These are phyloP conservation scores for Lentinula lateritia DNA, from an alignment of 768 basidiomycete species.

Conservation along the genomic window DNA sequence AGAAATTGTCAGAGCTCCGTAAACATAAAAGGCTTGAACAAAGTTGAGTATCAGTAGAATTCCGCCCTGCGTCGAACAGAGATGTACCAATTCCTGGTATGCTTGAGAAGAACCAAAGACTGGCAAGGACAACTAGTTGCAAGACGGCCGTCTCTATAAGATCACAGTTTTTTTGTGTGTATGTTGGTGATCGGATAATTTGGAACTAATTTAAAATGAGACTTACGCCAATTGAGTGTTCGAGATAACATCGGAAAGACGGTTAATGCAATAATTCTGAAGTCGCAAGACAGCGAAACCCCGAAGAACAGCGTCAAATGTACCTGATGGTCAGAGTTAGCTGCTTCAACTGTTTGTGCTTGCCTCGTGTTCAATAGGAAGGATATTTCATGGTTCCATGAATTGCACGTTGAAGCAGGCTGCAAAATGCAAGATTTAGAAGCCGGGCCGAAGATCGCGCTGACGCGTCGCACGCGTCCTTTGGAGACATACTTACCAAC, in stretches of 20 bases:
- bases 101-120: neutral
- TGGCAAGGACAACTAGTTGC: neutral
- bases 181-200: too few relatives aligned
- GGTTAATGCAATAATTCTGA: too few relatives aligned
- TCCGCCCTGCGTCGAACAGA: neutral
- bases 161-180: neutral
- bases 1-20: neutral
- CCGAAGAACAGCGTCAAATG: too few relatives aligned
- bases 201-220: neutral
- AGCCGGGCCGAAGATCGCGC: too few relatives aligned
- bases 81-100: slow-evolving; percentile 1
- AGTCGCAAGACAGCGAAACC: too few relatives aligned
- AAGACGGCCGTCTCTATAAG: neutral
- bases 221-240: neutral
- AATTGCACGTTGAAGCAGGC: neutral
- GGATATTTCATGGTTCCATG: neutral
- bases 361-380: neutral
- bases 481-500: too few relatives aligned
- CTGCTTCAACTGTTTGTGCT: neutral
- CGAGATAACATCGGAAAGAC: neutral
- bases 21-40: neutral
- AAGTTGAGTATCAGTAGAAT: neutral
- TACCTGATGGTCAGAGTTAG: too few relatives aligned
- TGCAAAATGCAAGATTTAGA: too few relatives aligned
- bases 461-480: too few relatives aligned